Base-by-base conservation (phyloP, 768 basidiomycete genomes). In the Agrocybe praecox region DNA sequence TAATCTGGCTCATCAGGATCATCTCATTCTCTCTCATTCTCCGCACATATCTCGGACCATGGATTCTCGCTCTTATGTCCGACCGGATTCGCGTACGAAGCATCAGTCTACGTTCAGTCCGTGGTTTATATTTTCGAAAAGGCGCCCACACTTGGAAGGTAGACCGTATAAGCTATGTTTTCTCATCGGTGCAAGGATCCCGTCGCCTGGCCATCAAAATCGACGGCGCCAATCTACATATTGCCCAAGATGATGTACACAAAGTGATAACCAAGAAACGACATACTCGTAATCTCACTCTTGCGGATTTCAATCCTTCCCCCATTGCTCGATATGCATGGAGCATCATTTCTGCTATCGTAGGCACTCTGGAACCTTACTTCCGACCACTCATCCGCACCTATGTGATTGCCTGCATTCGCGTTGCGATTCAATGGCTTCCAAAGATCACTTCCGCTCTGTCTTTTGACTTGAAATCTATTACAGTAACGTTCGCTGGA, bases 51-150 rank as follows among this genome's bases (percentile, higher is more conserved):
- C 74, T 91, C 56, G 78, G 82, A 2, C 90, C 90, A 50, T 86
- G 82, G 72, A 67, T 87, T 45, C 76, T 92, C 29, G 75, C 79
- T 49, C 77, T 79, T 43, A 72, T 85, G 53, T 87, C 87, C n/a
- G 79, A 80, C 46, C 85, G 80, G 62, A 74, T 92, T 57, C 85
- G 86, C 26, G 78, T 91, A 32, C 82, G 85, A 40, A 90, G 87
- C 67, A 80, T 92, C 54, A 92, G 90, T 66, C 74, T 89, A 36
- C 82, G 88, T 52, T 93, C 90, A 18, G 84, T 93, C 57, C 86
- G 89, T 52, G 90, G 90, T 32, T 74, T 92, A 19, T 90, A 87
- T 69, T 80, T 90, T 58, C 80, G 83, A 46, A 76, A 74, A 26
- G 85, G 86, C 24, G 71, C 67, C 48, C 73, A 78, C 52, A 82